Percentiles rank a stretch among this genome's conserved stretches.
These are phyloP conservation scores for Solanum sitiens DNA, from an alignment of 257 asterid genomes.

Conservation along the genomic window DNA sequence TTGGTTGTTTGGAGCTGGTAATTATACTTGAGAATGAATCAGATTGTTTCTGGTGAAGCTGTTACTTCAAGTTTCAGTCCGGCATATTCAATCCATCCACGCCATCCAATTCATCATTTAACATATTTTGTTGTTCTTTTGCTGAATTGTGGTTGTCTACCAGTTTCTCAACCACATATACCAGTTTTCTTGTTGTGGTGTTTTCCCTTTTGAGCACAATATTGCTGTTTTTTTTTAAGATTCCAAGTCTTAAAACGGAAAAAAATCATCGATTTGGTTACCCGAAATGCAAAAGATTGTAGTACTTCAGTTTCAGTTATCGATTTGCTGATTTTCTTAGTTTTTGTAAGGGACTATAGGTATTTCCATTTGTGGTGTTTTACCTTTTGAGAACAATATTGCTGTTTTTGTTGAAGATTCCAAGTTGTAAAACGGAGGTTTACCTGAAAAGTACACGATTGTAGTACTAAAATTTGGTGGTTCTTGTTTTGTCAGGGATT, in stretches of 20 bases:
- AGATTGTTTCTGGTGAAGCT: not conserved
- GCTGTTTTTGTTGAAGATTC: not conserved
- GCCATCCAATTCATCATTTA: too few species aligned
- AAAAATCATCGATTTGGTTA: not conserved
- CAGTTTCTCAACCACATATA: too few species aligned
- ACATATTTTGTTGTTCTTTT: too few species aligned
- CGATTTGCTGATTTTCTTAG: not conserved
- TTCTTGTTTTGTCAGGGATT: constrained; percentile 35
- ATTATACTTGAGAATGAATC: not conserved
- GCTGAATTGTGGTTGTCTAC: too few species aligned
- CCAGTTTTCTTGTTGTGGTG: not conserved
- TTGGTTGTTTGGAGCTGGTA: not conserved
- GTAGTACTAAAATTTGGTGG: not conserved
- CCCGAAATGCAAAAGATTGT: not conserved
- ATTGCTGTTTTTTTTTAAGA: not conserved
- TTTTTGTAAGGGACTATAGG: not conserved
- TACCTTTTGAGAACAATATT: not conserved
- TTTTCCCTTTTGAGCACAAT: not conserved
- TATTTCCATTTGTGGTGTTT: not conserved
- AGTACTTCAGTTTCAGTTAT: not conserved
- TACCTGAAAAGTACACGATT: not conserved
- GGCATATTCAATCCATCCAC: too few species aligned
- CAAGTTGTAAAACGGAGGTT: not conserved
- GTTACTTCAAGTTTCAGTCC: not conserved
- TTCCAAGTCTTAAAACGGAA: not conserved